Conservation (phyloP, 192 early-diverging fungal species). For the Gamsiella multidivaricata region DNA sequence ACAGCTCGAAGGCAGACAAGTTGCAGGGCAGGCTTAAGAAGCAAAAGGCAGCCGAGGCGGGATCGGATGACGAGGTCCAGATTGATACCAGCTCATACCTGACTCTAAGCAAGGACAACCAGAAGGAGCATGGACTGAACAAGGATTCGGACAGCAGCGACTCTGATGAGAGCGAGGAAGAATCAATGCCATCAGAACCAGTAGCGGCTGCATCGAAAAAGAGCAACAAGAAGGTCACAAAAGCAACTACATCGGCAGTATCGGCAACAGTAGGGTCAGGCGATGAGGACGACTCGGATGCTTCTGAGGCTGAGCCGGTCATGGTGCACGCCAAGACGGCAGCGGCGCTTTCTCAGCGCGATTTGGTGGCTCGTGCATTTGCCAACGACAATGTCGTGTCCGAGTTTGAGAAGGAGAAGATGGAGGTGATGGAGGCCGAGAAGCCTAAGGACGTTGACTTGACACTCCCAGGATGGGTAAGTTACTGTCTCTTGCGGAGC, state of each 20-base stretch:
- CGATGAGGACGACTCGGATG: conserved; percentile 53
- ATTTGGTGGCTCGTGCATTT: conserved; percentile 94
- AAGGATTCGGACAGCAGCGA: conserved; percentile 18
- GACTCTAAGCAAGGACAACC: conserved; percentile 61
- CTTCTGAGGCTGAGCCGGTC: conserved; percentile 40
- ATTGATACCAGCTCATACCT: conserved; percentile 76
- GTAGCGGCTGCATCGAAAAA: conserved; percentile 18
- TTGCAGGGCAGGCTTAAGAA: conserved; percentile 74
- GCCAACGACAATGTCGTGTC: conserved; percentile 89
- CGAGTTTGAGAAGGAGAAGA: conserved; percentile 93
- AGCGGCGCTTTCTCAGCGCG: conserved; percentile 74
- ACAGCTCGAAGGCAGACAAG: conserved; percentile 71
- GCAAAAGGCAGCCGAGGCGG: conserved; percentile 58
- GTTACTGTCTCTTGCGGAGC: not conserved
- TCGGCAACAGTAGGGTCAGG: conserved; percentile 24
- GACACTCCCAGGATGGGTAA: conserved; percentile 92
- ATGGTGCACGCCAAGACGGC: conserved; percentile 70
- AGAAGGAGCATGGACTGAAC: conserved; percentile 41
- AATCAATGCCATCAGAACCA: not conserved
- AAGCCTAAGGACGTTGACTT: conserved; percentile 82
- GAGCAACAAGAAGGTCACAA: conserved; percentile 8
- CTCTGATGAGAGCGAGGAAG: not conserved
- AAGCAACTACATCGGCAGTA: not conserved
- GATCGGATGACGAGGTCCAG: conserved; percentile 69
- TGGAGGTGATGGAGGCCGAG: conserved; percentile 73